Conservation (phyloP, 768 basidiomycete species). For the Pholiota molesta region DNA sequence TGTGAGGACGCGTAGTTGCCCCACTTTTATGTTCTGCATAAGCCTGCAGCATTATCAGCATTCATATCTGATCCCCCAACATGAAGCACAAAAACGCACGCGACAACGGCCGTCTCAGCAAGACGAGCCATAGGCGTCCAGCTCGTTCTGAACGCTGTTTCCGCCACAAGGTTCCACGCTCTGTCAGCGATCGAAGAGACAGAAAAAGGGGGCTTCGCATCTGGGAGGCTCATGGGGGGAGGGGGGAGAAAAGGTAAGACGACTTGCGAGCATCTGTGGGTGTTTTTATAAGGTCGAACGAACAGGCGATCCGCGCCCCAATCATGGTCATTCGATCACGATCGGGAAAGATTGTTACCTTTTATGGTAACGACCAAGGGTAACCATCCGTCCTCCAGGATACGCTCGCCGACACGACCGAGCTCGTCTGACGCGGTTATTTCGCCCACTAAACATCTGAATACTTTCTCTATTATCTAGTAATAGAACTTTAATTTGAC, state of each 20-base stretch:
- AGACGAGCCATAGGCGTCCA: conserved; percentile 46
- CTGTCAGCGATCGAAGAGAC: conserved; percentile 42
- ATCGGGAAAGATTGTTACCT: conserved; percentile 9
- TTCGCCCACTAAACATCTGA: background rate
- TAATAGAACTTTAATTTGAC: too few species aligned
- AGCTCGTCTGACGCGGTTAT: background rate
- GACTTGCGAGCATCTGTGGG: background rate
- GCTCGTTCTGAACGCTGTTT: conserved; percentile 43
- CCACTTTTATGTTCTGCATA: conserved; percentile 48
- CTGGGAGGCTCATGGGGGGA: conserved; percentile 16
- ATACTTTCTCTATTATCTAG: background rate
- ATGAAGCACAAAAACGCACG: conserved; percentile 34
- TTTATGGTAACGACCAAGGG: background rate
- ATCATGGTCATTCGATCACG: conserved; percentile 4
- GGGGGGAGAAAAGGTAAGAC: background rate
- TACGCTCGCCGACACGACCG: background rate
- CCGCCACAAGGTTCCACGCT: conserved; percentile 43
- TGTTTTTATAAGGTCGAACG: conserved; percentile 11
- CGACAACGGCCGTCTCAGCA: conserved; percentile 48
- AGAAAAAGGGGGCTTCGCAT: conserved; percentile 47
- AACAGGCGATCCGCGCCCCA: conserved; percentile 13
- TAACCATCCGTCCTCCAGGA: background rate
- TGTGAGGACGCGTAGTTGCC: conserved; percentile 52
- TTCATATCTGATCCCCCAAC: background rate
- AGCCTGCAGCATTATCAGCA: conserved; percentile 28